These are phyloP conservation scores for Skeletonema marinoi DNA, from an alignment of 108 stramenopile species.

Conservation along the genomic window DNA sequence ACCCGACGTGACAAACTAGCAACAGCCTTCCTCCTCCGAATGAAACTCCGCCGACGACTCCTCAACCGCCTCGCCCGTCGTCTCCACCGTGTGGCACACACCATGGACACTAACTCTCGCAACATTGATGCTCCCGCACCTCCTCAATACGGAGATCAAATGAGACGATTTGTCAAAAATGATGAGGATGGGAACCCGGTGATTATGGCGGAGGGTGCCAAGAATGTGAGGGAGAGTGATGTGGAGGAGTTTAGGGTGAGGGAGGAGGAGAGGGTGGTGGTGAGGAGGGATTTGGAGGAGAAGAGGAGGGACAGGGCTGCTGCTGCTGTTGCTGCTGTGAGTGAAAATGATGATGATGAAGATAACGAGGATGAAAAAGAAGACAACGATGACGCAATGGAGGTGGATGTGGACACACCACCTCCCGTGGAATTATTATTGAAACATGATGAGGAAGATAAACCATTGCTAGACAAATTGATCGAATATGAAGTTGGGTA, in stretches of 20 bases:
- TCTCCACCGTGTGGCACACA: conserved; percentile 64
- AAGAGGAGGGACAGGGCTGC: not conserved
- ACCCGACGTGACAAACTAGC: conserved; percentile 40
- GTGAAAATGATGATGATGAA: not conserved
- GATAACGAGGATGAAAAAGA: not conserved
- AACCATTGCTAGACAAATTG: conserved; percentile 29
- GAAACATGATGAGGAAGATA: conserved; percentile 31
- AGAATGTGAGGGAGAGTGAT: conserved; percentile 10
- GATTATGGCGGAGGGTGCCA: not conserved
- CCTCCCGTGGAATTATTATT: conserved; percentile 21
- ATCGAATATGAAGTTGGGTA: conserved; percentile 38
- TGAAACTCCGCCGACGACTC: conserved; percentile 73
- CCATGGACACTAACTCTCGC: conserved; percentile 54
- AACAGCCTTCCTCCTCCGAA: conserved; percentile 62
- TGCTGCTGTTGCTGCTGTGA: no score
- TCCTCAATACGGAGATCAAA: conserved; percentile 37
- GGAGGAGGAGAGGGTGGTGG: not conserved
- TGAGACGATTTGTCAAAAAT: conserved; percentile 10
- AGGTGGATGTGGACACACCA: not conserved
- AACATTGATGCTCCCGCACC: conserved; percentile 16
- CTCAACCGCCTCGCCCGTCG: conserved; percentile 74
- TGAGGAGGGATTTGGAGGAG: conserved; percentile 14
- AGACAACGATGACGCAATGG: not conserved
- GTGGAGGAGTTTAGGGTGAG: conserved; percentile 17
- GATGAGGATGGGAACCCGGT: conserved; percentile 6